A percentile compares a stretch with the other conserved stretches of the same genome.
Conservation (phyloP, 495 filamentous ascomycete genomes). For the Copromyces sp. region DNA sequence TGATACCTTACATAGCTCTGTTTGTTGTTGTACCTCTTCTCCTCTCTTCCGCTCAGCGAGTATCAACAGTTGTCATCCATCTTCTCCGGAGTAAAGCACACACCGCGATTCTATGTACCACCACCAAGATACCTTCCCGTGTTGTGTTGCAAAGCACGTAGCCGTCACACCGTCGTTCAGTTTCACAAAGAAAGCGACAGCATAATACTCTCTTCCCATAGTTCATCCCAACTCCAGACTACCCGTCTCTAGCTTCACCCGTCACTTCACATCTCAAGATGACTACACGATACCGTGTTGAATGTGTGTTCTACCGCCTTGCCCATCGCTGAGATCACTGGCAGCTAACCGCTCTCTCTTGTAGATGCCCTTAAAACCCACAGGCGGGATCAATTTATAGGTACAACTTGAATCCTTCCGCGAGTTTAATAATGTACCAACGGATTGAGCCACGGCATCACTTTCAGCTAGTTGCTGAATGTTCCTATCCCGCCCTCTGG, state of each 20-base stretch:
- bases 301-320: slow-evolving; percentile 47
- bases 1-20: slow-evolving; percentile 3
- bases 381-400: slow-evolving; percentile 72
- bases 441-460: not conserved
- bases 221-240: not conserved
- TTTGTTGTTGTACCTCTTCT: not conserved
- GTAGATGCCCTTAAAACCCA: slow-evolving; percentile 84
- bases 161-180: not conserved
- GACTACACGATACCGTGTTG: slow-evolving; percentile 86
- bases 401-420: slow-evolving; percentile 28
- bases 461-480: not conserved
- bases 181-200: not conserved
- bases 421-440: not conserved
- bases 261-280: slow-evolving; percentile 32
- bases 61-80: not conserved
- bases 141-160: not conserved
- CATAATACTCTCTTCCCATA: not conserved
- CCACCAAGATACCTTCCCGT: not conserved
- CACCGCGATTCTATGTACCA: not conserved
- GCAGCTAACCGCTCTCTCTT: slow-evolving; percentile 3
- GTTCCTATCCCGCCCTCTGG: not conserved
- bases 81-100: not conserved
- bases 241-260: not conserved
- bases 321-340: not conserved
- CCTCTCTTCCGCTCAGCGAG: not conserved